Conservation (phyloP, 2,329 filamentous ascomycete genomes). For the Colletotrichum horii region DNA sequence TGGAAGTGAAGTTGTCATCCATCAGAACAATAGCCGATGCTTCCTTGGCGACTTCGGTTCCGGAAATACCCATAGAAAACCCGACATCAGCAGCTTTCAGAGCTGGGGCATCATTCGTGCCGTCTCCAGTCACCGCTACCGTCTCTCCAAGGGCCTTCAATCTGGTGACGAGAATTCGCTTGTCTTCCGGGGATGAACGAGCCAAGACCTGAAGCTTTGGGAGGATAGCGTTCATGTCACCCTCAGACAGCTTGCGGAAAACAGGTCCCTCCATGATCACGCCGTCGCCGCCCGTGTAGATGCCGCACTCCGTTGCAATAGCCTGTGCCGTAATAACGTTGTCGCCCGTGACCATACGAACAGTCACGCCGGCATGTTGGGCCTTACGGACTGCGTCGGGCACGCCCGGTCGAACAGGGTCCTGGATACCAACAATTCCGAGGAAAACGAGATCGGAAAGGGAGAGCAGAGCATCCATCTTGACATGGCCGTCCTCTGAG, state of each 20-base stretch:
- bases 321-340: slow-evolving; percentile 68
- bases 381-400: slow-evolving; percentile 68
- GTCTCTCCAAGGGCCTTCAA: slow-evolving; percentile 61
- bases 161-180: slow-evolving; percentile 58
- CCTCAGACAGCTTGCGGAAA: slow-evolving; percentile 61
- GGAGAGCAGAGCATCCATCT: slow-evolving; percentile 58
- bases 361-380: slow-evolving; percentile 69
- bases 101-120: slow-evolving; percentile 70
- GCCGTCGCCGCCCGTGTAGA: slow-evolving; percentile 61
- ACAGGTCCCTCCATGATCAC: slow-evolving; percentile 69
- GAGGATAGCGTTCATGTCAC: slow-evolving; percentile 57
- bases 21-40: slow-evolving; percentile 71
- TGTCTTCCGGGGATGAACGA: slow-evolving; percentile 65
- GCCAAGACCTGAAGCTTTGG: slow-evolving; percentile 57
- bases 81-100: slow-evolving; percentile 71
- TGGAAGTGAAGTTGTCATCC: slow-evolving; percentile 71
- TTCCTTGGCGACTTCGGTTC: slow-evolving; percentile 72
- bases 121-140: slow-evolving; percentile 70
- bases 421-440: slow-evolving; percentile 73
- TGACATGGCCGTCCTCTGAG: slow-evolving; percentile 65
- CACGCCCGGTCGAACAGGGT: slow-evolving; percentile 70
- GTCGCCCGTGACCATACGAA: slow-evolving; percentile 77
- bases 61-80: slow-evolving; percentile 72
- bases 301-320: slow-evolving; percentile 70
- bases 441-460: slow-evolving; percentile 72